phyloP scores from a whole-genome alignment of 306 rosid species.

The Arachis hypogaea region DNA sequence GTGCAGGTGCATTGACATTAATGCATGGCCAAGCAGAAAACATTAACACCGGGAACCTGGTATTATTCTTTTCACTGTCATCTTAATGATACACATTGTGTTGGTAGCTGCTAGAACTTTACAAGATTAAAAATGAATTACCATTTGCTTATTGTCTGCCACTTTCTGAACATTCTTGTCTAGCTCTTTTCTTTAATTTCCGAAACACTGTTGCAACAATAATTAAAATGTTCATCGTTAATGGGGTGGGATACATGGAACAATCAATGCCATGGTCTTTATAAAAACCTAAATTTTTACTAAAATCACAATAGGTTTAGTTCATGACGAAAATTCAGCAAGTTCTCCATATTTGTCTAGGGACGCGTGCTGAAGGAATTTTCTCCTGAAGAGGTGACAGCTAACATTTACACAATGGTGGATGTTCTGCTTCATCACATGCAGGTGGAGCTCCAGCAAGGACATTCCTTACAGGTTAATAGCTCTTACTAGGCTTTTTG shows the following conservation, averaged over 20 bases:
- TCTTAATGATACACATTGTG: constrained; percentile 28
- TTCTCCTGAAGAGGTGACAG: constrained; percentile 93
- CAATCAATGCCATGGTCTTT: background rate
- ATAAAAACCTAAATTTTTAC: background rate
- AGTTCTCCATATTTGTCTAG: constrained; percentile 50
- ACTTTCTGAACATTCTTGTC: constrained; percentile 20
- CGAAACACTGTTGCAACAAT: background rate
- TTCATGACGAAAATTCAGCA: constrained; percentile 1
- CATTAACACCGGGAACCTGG: constrained; percentile 84
- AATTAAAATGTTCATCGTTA: background rate
- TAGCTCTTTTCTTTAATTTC: constrained; percentile 22
- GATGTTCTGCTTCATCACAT: constrained; percentile 94
- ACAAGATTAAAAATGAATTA: constrained; percentile 1
- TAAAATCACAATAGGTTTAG: background rate
- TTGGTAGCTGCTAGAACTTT: constrained; percentile 10
- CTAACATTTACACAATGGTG: constrained; percentile 95
- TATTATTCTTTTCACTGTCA: constrained; percentile 42
- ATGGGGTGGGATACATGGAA: background rate
- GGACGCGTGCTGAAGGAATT: constrained; percentile 89
- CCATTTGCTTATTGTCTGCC: background rate
- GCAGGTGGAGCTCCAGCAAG: constrained; percentile 89
- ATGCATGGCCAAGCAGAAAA: constrained; percentile 94
- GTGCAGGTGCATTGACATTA: constrained; percentile 98
- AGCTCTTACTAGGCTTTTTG: constrained; percentile 17
- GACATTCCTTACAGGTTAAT: constrained; percentile 79